Conservation (phyloP, 441 rosid genomes). For the Populus hybrid region DNA sequence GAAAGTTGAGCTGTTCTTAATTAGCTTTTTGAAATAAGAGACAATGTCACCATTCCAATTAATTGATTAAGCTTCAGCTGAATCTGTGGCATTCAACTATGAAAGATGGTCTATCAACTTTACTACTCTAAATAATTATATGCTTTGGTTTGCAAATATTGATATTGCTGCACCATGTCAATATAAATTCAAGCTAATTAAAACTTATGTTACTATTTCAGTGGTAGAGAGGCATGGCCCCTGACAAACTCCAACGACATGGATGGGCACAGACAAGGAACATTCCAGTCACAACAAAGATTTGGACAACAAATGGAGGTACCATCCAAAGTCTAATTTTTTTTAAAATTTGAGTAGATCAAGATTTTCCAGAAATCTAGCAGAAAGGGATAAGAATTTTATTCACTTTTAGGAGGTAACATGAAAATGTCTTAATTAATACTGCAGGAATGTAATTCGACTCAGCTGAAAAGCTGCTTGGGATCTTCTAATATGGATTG, state of each 20-base stretch:
- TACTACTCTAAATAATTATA: not conserved
- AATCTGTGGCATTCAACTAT: not conserved
- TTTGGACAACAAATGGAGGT: conserved; percentile 21
- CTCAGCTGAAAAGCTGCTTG: conserved; percentile 20
- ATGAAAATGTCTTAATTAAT: not conserved
- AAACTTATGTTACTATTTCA: conserved; percentile 1
- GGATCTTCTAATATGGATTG: conserved; percentile 25
- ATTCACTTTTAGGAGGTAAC: not conserved
- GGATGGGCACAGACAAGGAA: conserved; percentile 27
- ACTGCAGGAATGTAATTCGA: conserved; percentile 37
- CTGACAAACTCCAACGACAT: conserved; percentile 35
- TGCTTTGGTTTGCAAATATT: not conserved
- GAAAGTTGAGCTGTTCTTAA: not conserved
- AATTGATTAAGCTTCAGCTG: not conserved
- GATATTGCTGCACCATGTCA: not conserved
- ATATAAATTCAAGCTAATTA: not conserved
- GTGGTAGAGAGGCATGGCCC: conserved; percentile 44
- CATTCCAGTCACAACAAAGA: conserved; percentile 15
- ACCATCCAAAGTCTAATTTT: not conserved
- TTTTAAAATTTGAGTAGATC: not conserved
- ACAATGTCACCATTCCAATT: not conserved
- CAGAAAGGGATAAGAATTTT: not conserved
- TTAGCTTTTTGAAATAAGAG: not conserved
- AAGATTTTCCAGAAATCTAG: not conserved
- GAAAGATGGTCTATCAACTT: not conserved